Base-by-base conservation (phyloP, 768 basidiomycete genomes). In the Pleurotus ostreatus region DNA sequence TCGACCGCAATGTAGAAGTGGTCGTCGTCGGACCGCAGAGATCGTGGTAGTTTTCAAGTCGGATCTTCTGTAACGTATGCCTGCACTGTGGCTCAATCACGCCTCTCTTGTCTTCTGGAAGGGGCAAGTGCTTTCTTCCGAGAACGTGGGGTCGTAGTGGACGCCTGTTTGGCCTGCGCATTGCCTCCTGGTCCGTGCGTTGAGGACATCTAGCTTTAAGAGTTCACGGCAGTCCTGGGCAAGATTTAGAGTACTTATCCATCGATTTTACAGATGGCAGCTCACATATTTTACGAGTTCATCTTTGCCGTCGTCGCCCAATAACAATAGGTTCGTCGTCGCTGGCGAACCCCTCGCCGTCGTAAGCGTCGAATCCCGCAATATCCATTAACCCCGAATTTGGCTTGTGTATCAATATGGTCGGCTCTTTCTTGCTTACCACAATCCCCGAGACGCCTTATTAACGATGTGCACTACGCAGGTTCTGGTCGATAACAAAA, bases 401-500 rank as follows among this genome's bases (percentile, higher is more conserved):
- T 52, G 39, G 38, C 37, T 26, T 51, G 37, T 11, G 18, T 23
- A 37, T 38, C 49, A 53, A n/a, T 16, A 54, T 54, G 43, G 51
- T 22, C 18, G 20, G 25, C 44, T 40, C 30, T 34, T 41, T 18
- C 13, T 44, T 13, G 15, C 45, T 34, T 22, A 25, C 43, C 37
- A 34, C 38, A 18, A 13, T 56, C 22, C 25, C 43, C 51, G 18
- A 37, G 23, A 13, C 26, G 30, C 16, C 5, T 20, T n/a, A 15
- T n/a, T 18, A 5, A 53, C 26, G 18, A 20, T 41, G 39, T 22
- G 16, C 51, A 23, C 30, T 30, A 18, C 41, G n/a, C 65, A 89
- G 88, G 82, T 85, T 64, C 78, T 89, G 65, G 77, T 90, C 68
- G 83, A 80, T 67, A 79, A 78, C 68, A 88, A 85, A 74, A 92